phyloP scores from a whole-genome alignment of 495 filamentous ascomycete species.

The Bombardia bombarda region DNA sequence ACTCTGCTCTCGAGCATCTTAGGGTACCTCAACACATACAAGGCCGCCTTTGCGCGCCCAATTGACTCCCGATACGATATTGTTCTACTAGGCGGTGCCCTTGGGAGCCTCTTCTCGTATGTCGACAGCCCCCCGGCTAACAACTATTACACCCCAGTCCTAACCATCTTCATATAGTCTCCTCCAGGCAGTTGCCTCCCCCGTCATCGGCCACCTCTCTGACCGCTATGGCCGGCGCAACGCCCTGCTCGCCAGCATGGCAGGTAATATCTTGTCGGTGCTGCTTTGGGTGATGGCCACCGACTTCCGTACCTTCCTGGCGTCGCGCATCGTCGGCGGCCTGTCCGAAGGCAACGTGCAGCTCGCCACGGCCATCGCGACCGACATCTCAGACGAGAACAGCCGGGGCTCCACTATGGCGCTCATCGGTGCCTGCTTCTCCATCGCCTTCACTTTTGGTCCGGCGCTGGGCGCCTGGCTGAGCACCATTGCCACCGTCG shows the following conservation, averaged over 20 bases:
- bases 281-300: conserved; percentile 87
- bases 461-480: conserved; percentile 85
- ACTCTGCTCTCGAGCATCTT: conserved; percentile 73
- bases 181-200: conserved; percentile 87
- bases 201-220: conserved; percentile 80
- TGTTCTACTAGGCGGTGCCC: conserved; percentile 86
- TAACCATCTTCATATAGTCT: conserved; percentile 30
- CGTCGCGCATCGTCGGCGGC: conserved; percentile 83
- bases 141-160: not conserved
- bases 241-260: conserved; percentile 86
- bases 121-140: conserved; percentile 2
- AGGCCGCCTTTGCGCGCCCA: conserved; percentile 82
- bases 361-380: conserved; percentile 91
- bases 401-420: conserved; percentile 88
- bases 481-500: conserved; percentile 62
- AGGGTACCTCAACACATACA: conserved; percentile 84
- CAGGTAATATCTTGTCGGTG: conserved; percentile 87
- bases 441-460: conserved; percentile 92
- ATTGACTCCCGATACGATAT: conserved; percentile 97
- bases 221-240: conserved; percentile 83
- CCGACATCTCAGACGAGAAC: conserved; percentile 81
- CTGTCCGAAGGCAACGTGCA: conserved; percentile 97
- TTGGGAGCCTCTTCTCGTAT: conserved; percentile 83
- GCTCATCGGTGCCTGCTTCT: conserved; percentile 92
- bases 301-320: conserved; percentile 93